Conservation (phyloP, 805 yeast genomes). For the Saccharomyces mikatae region DNA sequence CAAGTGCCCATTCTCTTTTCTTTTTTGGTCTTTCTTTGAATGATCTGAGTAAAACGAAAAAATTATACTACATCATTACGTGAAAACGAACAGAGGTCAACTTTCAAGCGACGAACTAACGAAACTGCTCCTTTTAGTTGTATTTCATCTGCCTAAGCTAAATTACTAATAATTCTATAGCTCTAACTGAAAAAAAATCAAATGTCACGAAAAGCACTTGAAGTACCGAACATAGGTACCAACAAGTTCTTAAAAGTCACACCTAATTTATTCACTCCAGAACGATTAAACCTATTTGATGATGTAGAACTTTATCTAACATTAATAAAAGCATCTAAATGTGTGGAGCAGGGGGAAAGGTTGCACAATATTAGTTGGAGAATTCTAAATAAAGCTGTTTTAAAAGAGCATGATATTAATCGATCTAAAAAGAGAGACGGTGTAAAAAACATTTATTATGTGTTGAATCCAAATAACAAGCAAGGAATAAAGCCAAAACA, state of each 20-base stretch:
- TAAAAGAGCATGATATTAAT: conserved; percentile 21
- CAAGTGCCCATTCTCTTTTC: background rate
- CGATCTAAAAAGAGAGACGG: conserved; percentile 30
- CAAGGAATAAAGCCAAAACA: background rate
- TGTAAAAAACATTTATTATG: conserved; percentile 27
- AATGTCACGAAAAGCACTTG: conserved; percentile 1
- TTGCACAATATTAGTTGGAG: conserved; percentile 29
- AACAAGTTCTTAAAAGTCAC: conserved; percentile 23
- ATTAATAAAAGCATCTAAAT: conserved; percentile 17
- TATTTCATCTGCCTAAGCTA: background rate
- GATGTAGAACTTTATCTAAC: conserved; percentile 26
- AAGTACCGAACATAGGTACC: conserved; percentile 1
- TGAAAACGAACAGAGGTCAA: background rate
- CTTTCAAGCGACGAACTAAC: background rate
- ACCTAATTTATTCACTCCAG: conserved; percentile 28
- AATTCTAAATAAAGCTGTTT: conserved; percentile 26
- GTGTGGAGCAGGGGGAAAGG: conserved; percentile 28
- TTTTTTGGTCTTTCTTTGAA: background rate
- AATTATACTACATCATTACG: background rate
- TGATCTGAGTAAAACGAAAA: background rate
- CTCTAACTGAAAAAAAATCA: background rate
- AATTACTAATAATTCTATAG: background rate
- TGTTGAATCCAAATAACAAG: conserved; percentile 16
- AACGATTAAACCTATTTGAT: conserved; percentile 24
- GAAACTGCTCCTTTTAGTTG: background rate